Percentiles rank a stretch among this genome's conserved stretches.
Conservation (phyloP, 1,284 basidiomycete genomes). For the Inonotus obliquus region DNA sequence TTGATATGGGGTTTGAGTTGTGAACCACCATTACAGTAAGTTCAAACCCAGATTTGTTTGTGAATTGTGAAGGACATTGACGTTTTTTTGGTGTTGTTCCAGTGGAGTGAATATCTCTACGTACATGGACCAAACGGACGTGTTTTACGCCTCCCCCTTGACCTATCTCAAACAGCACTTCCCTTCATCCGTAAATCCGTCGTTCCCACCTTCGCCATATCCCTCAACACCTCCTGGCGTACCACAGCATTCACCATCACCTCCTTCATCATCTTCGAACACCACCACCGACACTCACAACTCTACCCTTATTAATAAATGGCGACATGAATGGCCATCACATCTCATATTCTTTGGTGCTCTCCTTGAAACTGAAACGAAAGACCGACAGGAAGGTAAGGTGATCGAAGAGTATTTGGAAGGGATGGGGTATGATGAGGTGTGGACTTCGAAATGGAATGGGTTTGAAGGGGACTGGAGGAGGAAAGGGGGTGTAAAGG, state of each 20-base stretch:
- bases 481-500: constrained; percentile 73
- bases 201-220: constrained; percentile 62
- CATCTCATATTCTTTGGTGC: constrained; percentile 79
- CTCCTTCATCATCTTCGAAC: too few species aligned
- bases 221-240: constrained; percentile 52
- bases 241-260: constrained; percentile 13
- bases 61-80: not conserved
- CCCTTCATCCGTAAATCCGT: constrained; percentile 53
- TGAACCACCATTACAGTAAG: constrained; percentile 82
- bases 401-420: constrained; percentile 48
- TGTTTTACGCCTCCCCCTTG: constrained; percentile 77
- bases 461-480: constrained; percentile 80
- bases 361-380: too few species aligned
- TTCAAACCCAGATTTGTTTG: constrained; percentile 16
- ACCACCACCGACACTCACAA: too few species aligned
- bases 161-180: constrained; percentile 65
- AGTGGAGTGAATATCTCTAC: constrained; percentile 46
- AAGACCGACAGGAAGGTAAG: constrained; percentile 24
- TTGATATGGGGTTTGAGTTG: constrained; percentile 83
- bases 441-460: constrained; percentile 58
- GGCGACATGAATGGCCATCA: constrained; percentile 76
- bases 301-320: constrained; percentile 32
- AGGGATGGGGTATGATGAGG: constrained; percentile 60
- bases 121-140: constrained; percentile 80
- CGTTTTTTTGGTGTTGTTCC: constrained; percentile 4